These are phyloP conservation scores for Pholiota conissans DNA, from an alignment of 768 basidiomycete genomes.

Conservation along the genomic window DNA sequence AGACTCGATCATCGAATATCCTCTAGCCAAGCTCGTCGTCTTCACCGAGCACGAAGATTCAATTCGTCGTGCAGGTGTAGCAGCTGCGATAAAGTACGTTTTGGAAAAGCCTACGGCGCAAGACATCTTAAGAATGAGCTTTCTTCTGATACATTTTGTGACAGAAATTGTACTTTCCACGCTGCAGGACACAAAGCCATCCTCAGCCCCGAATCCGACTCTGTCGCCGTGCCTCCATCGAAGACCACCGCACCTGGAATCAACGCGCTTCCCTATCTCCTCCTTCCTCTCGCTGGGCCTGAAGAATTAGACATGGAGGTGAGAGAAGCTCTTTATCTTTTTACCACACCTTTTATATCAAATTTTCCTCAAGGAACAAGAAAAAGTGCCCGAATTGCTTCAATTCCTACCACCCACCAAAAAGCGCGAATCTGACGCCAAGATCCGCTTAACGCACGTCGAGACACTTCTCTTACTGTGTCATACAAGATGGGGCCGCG, in stretches of 20 bases:
- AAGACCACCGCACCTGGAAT: conserved; percentile 68
- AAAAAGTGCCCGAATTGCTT: conserved; percentile 76
- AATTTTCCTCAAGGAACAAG: conserved; percentile 64
- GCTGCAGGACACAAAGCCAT: conserved; percentile 68
- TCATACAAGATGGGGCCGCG: conserved; percentile 86
- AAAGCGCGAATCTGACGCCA: conserved; percentile 74
- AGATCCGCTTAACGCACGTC: conserved; percentile 78
- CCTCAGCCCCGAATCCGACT: conserved; percentile 61
- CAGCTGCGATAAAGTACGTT: conserved; percentile 82
- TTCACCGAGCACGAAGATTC: conserved; percentile 91
- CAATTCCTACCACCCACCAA: conserved; percentile 91
- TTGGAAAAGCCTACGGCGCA: neutral
- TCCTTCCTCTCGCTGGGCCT: conserved; percentile 90
- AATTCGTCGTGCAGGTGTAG: conserved; percentile 86
- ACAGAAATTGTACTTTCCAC: conserved; percentile 81
- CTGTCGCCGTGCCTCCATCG: conserved; percentile 59
- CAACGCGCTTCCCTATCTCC: conserved; percentile 79
- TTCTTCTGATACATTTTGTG: neutral
- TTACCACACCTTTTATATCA: neutral
- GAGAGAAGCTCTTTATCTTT: conserved; percentile 15
- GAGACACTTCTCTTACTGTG: conserved; percentile 89
- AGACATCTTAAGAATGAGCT: too few relatives aligned
- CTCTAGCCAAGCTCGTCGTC: conserved; percentile 75
- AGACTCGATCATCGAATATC: conserved; percentile 62
- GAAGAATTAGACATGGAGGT: conserved; percentile 95